Conservation (phyloP, 2,329 filamentous ascomycete species). For the Fusarium sp. region DNA sequence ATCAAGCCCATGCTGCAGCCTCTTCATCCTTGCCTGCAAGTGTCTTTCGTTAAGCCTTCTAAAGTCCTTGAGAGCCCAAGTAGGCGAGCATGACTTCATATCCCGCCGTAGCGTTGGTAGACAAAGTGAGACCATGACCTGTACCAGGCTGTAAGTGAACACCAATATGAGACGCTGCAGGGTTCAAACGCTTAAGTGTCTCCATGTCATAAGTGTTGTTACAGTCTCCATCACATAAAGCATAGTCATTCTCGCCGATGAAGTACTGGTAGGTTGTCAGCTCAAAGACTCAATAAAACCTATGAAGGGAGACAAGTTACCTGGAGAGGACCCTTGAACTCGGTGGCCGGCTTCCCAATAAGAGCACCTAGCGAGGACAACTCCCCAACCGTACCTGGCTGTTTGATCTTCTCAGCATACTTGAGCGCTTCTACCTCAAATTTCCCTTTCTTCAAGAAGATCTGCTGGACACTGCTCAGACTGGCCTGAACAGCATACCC, state of each 20-base stretch:
- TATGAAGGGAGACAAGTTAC: fast-evolving
- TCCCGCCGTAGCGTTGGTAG: neutral
- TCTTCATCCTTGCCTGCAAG: fast-evolving
- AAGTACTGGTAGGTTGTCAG: neutral
- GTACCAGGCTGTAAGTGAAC: neutral
- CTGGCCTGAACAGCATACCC: neutral
- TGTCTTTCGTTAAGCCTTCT: fast-evolving
- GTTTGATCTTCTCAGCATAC: neutral
- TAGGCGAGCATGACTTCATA: neutral
- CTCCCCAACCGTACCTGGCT: neutral
- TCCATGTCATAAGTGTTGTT: neutral
- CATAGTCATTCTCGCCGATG: neutral
- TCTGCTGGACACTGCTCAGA: neutral
- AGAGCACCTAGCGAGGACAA: neutral
- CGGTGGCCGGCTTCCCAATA: neutral
- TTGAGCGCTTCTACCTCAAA: neutral
- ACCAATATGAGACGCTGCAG: neutral
- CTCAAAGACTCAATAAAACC: fast-evolving
- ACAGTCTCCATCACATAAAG: neutral
- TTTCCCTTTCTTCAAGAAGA: neutral
- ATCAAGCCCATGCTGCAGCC: fast-evolving
- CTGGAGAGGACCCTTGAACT: neutral
- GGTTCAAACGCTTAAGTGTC: neutral
- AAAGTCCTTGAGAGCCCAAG: neutral
- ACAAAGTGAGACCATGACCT: neutral